Evolutionary conservation across 1,139 yeast genomes (phyloP), one percentile per base, ranked within the genome.

Genomic region (Kluyveromyces sp.): DNA sequence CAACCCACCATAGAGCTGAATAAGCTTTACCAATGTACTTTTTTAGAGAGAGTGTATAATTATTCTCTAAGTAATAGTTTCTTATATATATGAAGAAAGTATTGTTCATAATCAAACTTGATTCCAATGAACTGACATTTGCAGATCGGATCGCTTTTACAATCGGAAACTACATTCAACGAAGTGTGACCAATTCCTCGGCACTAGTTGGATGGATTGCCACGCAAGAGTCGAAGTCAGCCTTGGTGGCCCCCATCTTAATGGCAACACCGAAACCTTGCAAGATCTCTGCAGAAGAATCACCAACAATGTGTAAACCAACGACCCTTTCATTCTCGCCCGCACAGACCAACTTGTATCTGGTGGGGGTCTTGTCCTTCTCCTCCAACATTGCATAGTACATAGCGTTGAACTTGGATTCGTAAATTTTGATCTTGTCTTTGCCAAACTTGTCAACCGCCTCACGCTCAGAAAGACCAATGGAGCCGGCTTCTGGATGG

Each of bases 131-230:
- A 22, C 26, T 22, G 6, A 9, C 26, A 22, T 22, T 6, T 9
- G 9, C 26, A 9, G 26, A 6, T 16, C 18, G 9, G 4, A 25
- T 25, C 9, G 25, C 13, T 15, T 12, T 12, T n/a, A 4, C 4
- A 15, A n/a, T 4, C 12, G 31, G 6, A 15, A 25, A 25, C 4
- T 25, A 17, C 1, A 16, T 16, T 16, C 35, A 8, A 4, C 43
- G 61, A 71, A 92, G 71, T 26, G 99, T 92, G 36, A 92, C 99
- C 47, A 92, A 69, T 68, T 92, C 99, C 69, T 92, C 99, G 36
- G 98, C 98, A 52, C 94, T 80, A 1, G 98, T 89, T 50, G 99
- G 99, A 65, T 92, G 99, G 60, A 92, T 92, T 39, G 99, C 99
- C 31, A 92, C 97, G 69, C 94, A 85, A 63, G 71, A 81, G 67